Evolutionary conservation across 371 early-diverging fungal species (phyloP).

Genomic region (Phascolomyces articulosus): DNA sequence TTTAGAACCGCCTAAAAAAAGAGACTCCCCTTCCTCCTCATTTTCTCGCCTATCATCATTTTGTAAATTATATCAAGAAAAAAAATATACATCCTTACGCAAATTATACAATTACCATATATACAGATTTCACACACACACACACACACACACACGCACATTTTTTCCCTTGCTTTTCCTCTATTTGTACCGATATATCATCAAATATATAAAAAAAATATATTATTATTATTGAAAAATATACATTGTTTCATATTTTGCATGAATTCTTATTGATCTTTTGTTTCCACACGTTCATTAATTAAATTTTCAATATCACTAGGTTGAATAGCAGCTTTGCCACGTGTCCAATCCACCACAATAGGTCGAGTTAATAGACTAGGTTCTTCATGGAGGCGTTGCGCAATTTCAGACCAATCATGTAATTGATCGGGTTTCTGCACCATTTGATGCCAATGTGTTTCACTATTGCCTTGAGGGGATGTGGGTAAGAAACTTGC

Average conservation of each 20-base stretch:
- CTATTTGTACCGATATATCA: no score
- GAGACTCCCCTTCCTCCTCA: background rate
- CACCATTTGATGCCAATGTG: conserved; percentile 17
- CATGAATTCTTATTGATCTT: background rate
- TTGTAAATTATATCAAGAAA: background rate
- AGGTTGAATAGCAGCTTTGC: conserved; percentile 33
- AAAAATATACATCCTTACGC: no score
- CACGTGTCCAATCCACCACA: conserved; percentile 44
- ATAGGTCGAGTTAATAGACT: conserved; percentile 35
- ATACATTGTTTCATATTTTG: background rate
- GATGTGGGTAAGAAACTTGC: conserved; percentile 17
- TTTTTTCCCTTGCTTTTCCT: background rate
- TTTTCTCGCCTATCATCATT: background rate
- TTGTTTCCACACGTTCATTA: conserved; percentile 1
- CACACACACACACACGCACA: no score
- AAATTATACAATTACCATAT: no score
- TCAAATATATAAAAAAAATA: no score
- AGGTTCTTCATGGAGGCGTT: conserved; percentile 16
- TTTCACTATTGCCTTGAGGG: conserved; percentile 1
- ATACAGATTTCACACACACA: no score
- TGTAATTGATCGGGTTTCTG: conserved; percentile 16
- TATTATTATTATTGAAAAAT: conserved; percentile 1
- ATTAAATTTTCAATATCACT: conserved; percentile 22
- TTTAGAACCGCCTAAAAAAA: no score
- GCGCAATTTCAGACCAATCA: conserved; percentile 16